phyloP scores from a whole-genome alignment of 1,284 basidiomycete genomes.

The Heterobasidion parviporum region DNA sequence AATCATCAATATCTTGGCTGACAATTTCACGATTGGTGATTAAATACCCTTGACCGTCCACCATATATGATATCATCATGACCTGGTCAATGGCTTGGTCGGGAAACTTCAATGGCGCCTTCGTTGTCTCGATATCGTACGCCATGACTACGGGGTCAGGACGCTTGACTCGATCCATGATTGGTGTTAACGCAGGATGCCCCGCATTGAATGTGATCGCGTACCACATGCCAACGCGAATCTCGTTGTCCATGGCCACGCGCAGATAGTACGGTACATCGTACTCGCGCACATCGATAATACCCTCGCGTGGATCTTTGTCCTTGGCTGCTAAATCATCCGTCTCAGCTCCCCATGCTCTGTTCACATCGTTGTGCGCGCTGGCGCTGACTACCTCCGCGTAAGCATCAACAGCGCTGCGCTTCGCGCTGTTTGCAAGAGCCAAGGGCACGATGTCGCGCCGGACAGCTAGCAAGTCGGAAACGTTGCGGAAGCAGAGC shows the following conservation, averaged over 20 bases:
- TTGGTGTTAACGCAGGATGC: slow-evolving; percentile 65
- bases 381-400: slow-evolving; percentile 93
- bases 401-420: slow-evolving; percentile 94
- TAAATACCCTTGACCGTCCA: slow-evolving; percentile 93
- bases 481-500: slow-evolving; percentile 88
- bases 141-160: slow-evolving; percentile 99
- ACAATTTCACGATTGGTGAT: slow-evolving; percentile 99
- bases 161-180: slow-evolving; percentile 90
- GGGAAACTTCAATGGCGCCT: slow-evolving; percentile 97
- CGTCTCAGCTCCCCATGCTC: slow-evolving; percentile 52
- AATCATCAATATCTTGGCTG: slow-evolving; percentile 95
- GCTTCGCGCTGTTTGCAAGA: slow-evolving; percentile 85
- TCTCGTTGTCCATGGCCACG: slow-evolving; percentile 96
- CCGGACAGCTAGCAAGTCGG: slow-evolving; percentile 83
- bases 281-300: slow-evolving; percentile 93
- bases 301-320: slow-evolving; percentile 81
- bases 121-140: slow-evolving; percentile 98
- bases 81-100: slow-evolving; percentile 95
- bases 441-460: slow-evolving; percentile 89
- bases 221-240: slow-evolving; percentile 98
- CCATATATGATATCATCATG: slow-evolving; percentile 99
- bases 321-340: slow-evolving; percentile 42
- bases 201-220: slow-evolving; percentile 79
- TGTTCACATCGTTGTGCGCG: slow-evolving; percentile 55
- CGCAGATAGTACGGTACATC: slow-evolving; percentile 98